Evolutionary conservation across 305 asterid species (phyloP), one percentile per base, ranked within the genome.

Genomic region (Rubia peregrina): DNA sequence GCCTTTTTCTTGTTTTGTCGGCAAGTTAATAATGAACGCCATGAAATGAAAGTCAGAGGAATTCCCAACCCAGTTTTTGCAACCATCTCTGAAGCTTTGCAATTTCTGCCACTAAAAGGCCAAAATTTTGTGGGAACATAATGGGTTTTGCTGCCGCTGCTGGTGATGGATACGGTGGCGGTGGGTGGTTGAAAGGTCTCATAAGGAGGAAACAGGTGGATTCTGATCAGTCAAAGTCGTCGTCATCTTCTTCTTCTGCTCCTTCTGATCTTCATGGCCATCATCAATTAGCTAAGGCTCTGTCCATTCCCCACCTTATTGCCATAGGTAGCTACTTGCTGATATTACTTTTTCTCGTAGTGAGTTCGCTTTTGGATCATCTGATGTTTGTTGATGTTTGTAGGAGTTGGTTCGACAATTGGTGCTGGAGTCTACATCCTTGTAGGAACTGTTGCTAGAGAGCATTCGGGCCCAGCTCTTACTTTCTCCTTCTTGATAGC

Each of bases 381-480:
- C 24, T 7, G 24, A n/a, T 53, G 26, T 53, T 53, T n/a, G 60
- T 53, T 53, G 60, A 53, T 53, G 26, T 53, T 7, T n/a, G 22
- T 70, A 93, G 98, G 97, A 63, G 97, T 93, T 79, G 98, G 98
- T 66, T 83, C 98, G 26, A 93, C 98, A 7, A 90, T 93, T 17
- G 98, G 98, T 14, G 96, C 98, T 57, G 98, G 98, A 48, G 98
- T 93, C 8, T 93, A 93, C 71, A 93, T 93, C 80, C 96, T 93
- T 70, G 96, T 93, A 68, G 98, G 97, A 11, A 89, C 98, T 46
- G 98, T 93, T 72, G 97, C 98, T 13, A 86, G 98, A 74, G 98
- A 93, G 87, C 98, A 90, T 82, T 82, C 98, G 2, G 98, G 98
- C 24, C 97, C 98, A 0, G 95, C 98, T 19, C 95, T 93, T 63